Evolutionary conservation across 495 filamentous ascomycete species (phyloP).

Genomic region (Sabuloglossum arenarium): DNA sequence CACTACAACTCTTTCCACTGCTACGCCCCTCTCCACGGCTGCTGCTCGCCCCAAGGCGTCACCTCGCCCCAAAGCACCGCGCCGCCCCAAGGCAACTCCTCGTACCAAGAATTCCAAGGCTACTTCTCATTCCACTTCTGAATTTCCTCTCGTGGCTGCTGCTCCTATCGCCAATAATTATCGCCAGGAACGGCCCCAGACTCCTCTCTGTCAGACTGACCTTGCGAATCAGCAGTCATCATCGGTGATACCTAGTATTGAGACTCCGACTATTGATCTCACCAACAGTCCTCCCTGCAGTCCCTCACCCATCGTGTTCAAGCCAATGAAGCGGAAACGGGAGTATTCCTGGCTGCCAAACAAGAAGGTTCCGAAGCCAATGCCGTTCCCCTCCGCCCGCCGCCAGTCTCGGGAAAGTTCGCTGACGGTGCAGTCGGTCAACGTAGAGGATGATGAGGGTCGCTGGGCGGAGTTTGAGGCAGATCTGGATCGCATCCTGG

Average conservation of each 20-base stretch:
- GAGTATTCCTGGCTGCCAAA: neutral
- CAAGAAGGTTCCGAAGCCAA: neutral
- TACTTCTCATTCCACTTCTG: too few species aligned
- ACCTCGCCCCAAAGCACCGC: too few species aligned
- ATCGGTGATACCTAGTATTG: too few species aligned
- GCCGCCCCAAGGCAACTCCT: too few species aligned
- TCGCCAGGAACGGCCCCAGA: too few species aligned
- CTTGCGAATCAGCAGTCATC: too few species aligned
- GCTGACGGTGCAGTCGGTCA: neutral
- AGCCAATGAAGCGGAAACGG: neutral
- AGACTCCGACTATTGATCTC: neutral
- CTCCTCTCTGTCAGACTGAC: too few species aligned
- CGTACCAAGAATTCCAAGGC: too few species aligned
- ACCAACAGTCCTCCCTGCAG: neutral
- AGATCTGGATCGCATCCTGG: neutral
- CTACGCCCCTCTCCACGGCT: neutral
- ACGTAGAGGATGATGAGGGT: neutral
- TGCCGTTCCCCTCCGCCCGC: neutral
- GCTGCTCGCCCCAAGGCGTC: too few species aligned
- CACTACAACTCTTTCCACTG: neutral
- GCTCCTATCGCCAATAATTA: too few species aligned
- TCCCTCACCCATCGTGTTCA: neutral
- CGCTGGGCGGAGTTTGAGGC: neutral
- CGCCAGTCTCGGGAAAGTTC: neutral
- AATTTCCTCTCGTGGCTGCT: too few species aligned